Evolutionary conservation across 2,329 filamentous ascomycete species (phyloP).

Genomic region (Hymenoscyphus salicellus): DNA sequence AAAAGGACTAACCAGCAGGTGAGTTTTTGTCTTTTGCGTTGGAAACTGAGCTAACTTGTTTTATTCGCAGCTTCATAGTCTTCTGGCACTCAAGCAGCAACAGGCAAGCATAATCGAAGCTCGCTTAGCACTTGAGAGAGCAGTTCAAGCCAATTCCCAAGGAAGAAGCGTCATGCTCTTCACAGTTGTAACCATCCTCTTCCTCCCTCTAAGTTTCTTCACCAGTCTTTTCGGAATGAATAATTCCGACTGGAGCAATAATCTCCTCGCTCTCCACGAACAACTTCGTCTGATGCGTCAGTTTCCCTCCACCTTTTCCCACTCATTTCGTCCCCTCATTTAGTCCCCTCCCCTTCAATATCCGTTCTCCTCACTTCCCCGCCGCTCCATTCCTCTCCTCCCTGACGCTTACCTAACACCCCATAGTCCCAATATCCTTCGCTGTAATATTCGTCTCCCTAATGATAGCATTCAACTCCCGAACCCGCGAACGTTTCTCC

Average conservation of each 20-base stretch:
- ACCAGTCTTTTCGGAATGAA: conserved; percentile 43
- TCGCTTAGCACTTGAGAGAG: conserved; percentile 41
- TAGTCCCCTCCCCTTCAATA: conserved; percentile 15
- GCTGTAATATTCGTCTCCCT: background rate
- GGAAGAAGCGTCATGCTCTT: conserved; percentile 46
- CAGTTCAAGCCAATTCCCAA: conserved; percentile 42
- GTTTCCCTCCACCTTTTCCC: background rate
- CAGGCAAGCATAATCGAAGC: conserved; percentile 47
- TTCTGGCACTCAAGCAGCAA: conserved; percentile 46
- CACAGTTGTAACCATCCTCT: conserved; percentile 47
- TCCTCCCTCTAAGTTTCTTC: conserved; percentile 42
- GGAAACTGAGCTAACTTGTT: background rate
- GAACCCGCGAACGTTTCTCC: background rate
- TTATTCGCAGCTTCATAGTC: conserved; percentile 28
- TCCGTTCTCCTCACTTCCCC: conserved; percentile 11
- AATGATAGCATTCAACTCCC: background rate
- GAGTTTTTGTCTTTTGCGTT: background rate
- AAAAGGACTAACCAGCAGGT: conserved; percentile 14
- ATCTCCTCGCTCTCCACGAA: conserved; percentile 13
- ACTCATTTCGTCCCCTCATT: conserved; percentile 11
- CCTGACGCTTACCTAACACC: background rate
- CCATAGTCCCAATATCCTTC: background rate
- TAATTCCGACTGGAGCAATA: conserved; percentile 13
- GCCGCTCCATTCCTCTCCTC: background rate
- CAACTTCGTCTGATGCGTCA: conserved; percentile 20